Conservation (phyloP, 306 rosid genomes). For the Argentina anserina region DNA sequence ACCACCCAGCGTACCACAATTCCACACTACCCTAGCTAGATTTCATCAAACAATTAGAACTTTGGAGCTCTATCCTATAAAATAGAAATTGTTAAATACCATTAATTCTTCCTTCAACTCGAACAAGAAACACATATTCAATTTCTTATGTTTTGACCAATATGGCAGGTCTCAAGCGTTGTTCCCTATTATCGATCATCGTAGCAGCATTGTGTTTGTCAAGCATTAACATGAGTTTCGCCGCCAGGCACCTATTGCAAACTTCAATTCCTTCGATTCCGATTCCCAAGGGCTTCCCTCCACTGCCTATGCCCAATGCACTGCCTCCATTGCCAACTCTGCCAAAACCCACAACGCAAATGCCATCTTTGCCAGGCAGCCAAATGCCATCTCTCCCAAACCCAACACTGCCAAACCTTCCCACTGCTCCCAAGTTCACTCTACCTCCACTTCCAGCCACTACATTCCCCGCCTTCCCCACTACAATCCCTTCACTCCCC, state of each 20-base stretch:
- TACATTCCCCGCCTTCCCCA: slow-evolving; percentile 18
- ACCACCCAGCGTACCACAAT: too few relatives aligned
- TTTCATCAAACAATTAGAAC: too few relatives aligned
- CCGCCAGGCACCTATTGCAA: slow-evolving; percentile 27
- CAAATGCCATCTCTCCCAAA: slow-evolving; percentile 5
- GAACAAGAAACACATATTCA: background rate
- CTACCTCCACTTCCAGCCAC: slow-evolving; percentile 20
- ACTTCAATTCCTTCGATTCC: slow-evolving; percentile 6
- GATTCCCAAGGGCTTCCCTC: background rate
- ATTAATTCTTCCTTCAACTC: slow-evolving; percentile 4
- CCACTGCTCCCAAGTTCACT: slow-evolving; percentile 18
- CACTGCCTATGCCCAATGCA: background rate
- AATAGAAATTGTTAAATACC: too few relatives aligned
- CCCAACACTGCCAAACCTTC: slow-evolving; percentile 13
- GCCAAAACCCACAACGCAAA: slow-evolving; percentile 18
- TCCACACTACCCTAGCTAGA: too few relatives aligned
- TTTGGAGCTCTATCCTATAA: too few relatives aligned
- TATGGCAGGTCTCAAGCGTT: slow-evolving; percentile 16
- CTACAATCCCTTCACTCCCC: slow-evolving; percentile 20
- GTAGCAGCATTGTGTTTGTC: slow-evolving; percentile 22
- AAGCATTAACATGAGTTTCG: slow-evolving; percentile 22
- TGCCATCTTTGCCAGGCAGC: slow-evolving; percentile 3
- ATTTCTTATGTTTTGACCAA: background rate
- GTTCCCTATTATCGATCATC: background rate
- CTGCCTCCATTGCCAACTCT: background rate